These are phyloP conservation scores for Fusarium bulbicola DNA, from an alignment of 2,329 filamentous ascomycete species.

Conservation along the genomic window DNA sequence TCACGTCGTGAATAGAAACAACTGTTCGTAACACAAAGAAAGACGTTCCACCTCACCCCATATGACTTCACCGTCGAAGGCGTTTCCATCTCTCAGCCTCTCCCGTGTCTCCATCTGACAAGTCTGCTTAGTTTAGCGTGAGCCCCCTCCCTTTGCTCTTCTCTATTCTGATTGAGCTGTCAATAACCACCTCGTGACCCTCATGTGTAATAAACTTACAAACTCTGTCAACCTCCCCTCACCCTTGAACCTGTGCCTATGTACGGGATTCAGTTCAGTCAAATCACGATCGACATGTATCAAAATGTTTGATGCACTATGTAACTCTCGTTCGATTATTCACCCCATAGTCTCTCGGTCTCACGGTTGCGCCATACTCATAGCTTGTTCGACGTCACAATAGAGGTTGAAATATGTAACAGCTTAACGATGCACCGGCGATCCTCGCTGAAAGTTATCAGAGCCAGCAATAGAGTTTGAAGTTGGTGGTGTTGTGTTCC, in stretches of 20 bases:
- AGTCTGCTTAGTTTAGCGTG: slow-evolving; percentile 14
- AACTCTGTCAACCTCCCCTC: slow-evolving; percentile 11
- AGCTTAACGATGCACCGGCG: neutral
- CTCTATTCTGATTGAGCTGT: slow-evolving; percentile 8
- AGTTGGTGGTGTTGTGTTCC: slow-evolving; percentile 3
- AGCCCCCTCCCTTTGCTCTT: neutral
- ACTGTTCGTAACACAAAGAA: neutral
- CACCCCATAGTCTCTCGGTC: slow-evolving; percentile 1
- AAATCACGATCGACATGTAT: slow-evolving; percentile 8
- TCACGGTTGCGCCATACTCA: neutral
- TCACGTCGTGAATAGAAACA: neutral
- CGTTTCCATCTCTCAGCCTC: slow-evolving; percentile 20
- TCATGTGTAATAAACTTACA: neutral
- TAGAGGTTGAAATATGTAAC: neutral
- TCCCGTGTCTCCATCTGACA: slow-evolving; percentile 28
- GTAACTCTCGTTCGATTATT: neutral
- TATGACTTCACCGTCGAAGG: slow-evolving; percentile 27
- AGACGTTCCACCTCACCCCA: slow-evolving; percentile 22
- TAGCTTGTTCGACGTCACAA: slow-evolving; percentile 1
- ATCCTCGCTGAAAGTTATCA: neutral
- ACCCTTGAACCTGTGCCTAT: neutral
- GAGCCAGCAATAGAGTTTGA: slow-evolving; percentile 8
- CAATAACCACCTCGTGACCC: slow-evolving; percentile 25
- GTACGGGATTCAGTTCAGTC: neutral
- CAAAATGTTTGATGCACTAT: neutral